Conservation (phyloP, 441 rosid species). For the Corymbia calophylla region DNA sequence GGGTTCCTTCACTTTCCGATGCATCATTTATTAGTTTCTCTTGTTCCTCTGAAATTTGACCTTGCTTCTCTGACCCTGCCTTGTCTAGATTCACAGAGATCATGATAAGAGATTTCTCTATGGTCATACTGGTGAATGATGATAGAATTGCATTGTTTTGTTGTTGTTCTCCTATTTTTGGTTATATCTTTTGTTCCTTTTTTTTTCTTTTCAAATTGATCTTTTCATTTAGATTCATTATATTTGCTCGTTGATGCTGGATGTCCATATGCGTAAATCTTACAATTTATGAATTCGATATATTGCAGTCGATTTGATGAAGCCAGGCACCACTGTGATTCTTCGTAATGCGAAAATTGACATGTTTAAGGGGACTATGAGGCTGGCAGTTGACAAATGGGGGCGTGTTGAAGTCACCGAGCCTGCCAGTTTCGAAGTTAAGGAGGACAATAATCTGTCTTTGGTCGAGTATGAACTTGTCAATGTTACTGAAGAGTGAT, state of each 20-base stretch:
- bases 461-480: constrained; percentile 80
- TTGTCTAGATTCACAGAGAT: background rate
- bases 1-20: background rate
- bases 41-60: background rate
- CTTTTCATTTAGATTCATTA: background rate
- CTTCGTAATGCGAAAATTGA: constrained; percentile 87
- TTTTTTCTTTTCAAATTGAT: background rate
- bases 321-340: constrained; percentile 53
- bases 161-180: background rate
- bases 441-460: constrained; percentile 75
- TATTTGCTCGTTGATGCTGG: background rate
- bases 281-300: background rate
- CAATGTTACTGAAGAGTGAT: constrained; percentile 50
- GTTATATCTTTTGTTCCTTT: background rate
- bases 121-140: background rate
- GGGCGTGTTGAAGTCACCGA: constrained; percentile 75
- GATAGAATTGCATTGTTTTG: background rate
- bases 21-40: background rate
- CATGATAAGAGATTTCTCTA: background rate
- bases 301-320: constrained; percentile 62
- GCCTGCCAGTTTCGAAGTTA: constrained; percentile 48
- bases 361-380: constrained; percentile 92
- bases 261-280: background rate
- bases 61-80: background rate
- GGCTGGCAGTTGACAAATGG: constrained; percentile 94